Percentiles rank a stretch among this genome's conserved stretches.
These are phyloP conservation scores for Kwoniella sp. DNA, from an alignment of 768 basidiomycete species.

Conservation along the genomic window DNA sequence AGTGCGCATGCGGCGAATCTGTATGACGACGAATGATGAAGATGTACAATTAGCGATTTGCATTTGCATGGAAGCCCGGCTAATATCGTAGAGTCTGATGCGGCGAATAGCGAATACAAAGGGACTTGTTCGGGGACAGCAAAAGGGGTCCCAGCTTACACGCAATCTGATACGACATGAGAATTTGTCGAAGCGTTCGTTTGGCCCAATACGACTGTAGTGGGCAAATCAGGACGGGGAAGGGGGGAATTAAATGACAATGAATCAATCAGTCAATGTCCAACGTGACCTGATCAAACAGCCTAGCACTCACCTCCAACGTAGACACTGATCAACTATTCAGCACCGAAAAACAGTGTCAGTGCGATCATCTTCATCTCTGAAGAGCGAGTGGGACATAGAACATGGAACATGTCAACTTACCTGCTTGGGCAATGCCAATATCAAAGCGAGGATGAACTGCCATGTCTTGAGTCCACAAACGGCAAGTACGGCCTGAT, in stretches of 20 bases:
- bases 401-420: too few relatives aligned
- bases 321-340: slow-evolving; percentile 23
- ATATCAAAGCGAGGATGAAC: slow-evolving; percentile 75
- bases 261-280: too few relatives aligned
- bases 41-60: too few relatives aligned
- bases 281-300: too few relatives aligned
- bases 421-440: slow-evolving; percentile 87
- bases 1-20: slow-evolving; percentile 65
- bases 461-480: slow-evolving; percentile 81
- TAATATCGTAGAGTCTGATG: too few relatives aligned
- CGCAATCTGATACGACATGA: slow-evolving; percentile 69
- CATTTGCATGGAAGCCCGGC: too few relatives aligned
- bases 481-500: slow-evolving; percentile 80
- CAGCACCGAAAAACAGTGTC: neutral
- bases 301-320: slow-evolving; percentile 16
- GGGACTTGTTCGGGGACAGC: too few relatives aligned
- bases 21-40: neutral
- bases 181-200: slow-evolving; percentile 58
- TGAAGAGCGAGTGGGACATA: neutral
- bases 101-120: too few relatives aligned
- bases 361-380: neutral
- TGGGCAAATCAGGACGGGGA: slow-evolving; percentile 62
- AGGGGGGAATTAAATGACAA: too few relatives aligned
- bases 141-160: too few relatives aligned
- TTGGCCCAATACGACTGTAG: slow-evolving; percentile 47